Conservation (phyloP, 371 early-diverging fungal species). For the Syncephalis plumigaleata region DNA sequence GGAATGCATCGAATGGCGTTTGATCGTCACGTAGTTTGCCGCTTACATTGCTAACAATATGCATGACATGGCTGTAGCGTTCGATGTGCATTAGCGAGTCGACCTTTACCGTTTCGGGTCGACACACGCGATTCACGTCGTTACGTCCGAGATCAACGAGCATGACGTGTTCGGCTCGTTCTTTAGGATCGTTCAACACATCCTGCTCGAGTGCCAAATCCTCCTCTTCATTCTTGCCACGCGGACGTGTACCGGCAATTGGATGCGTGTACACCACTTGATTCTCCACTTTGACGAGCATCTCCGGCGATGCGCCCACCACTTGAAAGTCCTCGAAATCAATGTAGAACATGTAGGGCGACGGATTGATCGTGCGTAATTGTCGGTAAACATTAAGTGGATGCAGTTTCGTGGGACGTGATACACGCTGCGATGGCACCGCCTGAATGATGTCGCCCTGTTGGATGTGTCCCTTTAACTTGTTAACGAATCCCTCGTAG, state of each 20-base stretch:
- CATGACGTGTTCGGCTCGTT: constrained; percentile 94
- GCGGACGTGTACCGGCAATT: constrained; percentile 89
- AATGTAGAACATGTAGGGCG: constrained; percentile 98
- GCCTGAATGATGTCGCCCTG: constrained; percentile 95
- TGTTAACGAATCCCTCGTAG: constrained; percentile 71
- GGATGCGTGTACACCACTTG: constrained; percentile 77
- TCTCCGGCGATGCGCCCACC: constrained; percentile 97
- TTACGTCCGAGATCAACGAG: constrained; percentile 96
- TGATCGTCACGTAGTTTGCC: constrained; percentile 74
- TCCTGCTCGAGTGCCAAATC: constrained; percentile 74
- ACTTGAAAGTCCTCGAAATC: constrained; percentile 77
- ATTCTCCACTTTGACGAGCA: constrained; percentile 86
- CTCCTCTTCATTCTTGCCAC: constrained; percentile 66
- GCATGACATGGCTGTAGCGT: constrained; percentile 93
- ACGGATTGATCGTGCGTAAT: constrained; percentile 87
- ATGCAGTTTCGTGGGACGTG: constrained; percentile 71
- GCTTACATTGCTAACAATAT: constrained; percentile 86
- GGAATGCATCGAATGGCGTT: constrained; percentile 86
- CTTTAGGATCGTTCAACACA: constrained; percentile 74
- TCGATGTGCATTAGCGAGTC: constrained; percentile 94
- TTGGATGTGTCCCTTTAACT: constrained; percentile 78
- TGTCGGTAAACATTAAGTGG: constrained; percentile 95
- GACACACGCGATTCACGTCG: constrained; percentile 89
- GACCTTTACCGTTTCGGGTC: constrained; percentile 77
- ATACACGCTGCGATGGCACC: constrained; percentile 84